Evolutionary conservation across 2,329 filamentous ascomycete genomes (phyloP).

Genomic region (Xylariaceae sp.): DNA sequence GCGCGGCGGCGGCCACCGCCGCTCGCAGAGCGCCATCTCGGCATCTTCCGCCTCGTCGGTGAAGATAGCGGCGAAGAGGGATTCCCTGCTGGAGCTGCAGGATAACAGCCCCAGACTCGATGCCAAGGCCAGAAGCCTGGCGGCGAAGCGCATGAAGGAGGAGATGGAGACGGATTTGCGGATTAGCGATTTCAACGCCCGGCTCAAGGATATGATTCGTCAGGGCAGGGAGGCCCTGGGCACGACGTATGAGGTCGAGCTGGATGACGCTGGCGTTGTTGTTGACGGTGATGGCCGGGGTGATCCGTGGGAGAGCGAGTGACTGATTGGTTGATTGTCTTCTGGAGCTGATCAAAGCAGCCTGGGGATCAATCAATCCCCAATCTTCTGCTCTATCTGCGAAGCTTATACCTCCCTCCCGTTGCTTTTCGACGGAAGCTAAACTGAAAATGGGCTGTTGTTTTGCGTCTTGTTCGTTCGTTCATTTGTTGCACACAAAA

Average conservation of each 20-base stretch:
- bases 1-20: slow-evolving; percentile 33
- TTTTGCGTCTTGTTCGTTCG: no score
- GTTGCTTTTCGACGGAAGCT: no score
- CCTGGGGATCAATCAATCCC: no score
- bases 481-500: no score
- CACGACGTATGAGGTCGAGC: slow-evolving; percentile 61
- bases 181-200: slow-evolving; percentile 72
- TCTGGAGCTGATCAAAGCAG: no score
- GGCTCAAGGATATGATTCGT: slow-evolving; percentile 78
- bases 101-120: slow-evolving; percentile 47
- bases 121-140: slow-evolving; percentile 66
- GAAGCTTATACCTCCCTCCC: no score
- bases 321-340: no score
- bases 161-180: slow-evolving; percentile 75
- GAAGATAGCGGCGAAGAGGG: slow-evolving; percentile 16
- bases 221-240: slow-evolving; percentile 84
- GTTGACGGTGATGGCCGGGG: slow-evolving; percentile 18
- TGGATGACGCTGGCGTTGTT: no score
- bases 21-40: slow-evolving; percentile 42
- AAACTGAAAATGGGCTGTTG: no score
- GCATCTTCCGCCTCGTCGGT: slow-evolving; percentile 32
- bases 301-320: slow-evolving; percentile 37
- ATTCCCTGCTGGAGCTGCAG: slow-evolving; percentile 22
- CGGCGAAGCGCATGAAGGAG: slow-evolving; percentile 64
- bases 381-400: no score